Conservation (phyloP, 202 grass and related monocot species). For the Sporobolus alterniflorus region DNA sequence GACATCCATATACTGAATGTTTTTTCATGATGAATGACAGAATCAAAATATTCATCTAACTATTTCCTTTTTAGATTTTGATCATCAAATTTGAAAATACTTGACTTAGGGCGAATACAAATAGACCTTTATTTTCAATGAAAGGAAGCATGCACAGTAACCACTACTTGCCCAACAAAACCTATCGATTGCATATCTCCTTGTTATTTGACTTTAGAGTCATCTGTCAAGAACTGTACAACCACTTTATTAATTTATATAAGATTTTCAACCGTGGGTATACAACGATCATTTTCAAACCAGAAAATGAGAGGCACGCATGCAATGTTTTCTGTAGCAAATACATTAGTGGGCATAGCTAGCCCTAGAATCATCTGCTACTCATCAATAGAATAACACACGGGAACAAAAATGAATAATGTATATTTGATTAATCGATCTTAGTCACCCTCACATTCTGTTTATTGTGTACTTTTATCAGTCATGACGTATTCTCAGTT, state of each 20-base stretch:
- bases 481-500: background rate
- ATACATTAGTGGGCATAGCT: slow-evolving; percentile 4
- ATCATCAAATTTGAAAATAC: too few species aligned
- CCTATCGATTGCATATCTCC: too few species aligned
- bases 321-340: background rate
- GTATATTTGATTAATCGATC: background rate
- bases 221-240: background rate
- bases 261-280: background rate
- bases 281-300: background rate
- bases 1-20: too few species aligned
- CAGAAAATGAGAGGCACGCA: background rate
- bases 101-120: too few species aligned
- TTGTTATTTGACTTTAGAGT: too few species aligned
- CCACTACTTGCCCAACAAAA: too few species aligned
- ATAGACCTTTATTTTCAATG: too few species aligned
- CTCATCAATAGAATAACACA: background rate
- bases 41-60: too few species aligned
- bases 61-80: too few species aligned
- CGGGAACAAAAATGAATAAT: background rate
- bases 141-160: too few species aligned
- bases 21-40: too few species aligned
- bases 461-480: background rate
- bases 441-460: background rate
- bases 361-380: background rate
- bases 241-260: background rate